Evolutionary conservation across 2,329 filamentous ascomycete genomes (phyloP).

Genomic region (Aspergillus pseudonomiae): DNA sequence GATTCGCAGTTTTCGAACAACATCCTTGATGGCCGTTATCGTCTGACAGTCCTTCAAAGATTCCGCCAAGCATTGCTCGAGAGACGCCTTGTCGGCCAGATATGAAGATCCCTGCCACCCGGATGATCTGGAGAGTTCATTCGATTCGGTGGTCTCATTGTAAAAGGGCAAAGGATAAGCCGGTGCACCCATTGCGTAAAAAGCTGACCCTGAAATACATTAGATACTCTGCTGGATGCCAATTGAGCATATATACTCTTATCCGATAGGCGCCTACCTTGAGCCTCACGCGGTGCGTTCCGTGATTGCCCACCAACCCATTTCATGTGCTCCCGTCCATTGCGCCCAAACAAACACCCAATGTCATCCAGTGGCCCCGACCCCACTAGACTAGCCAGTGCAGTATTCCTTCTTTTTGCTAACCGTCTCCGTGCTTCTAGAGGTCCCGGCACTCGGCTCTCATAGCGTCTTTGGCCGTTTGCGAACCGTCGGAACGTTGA

Average conservation of each 20-base stretch:
- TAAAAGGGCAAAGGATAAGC: constrained; percentile 25
- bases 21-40: constrained; percentile 32
- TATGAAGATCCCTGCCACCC: constrained; percentile 2
- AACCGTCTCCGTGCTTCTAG: constrained; percentile 62
- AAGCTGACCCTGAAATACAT: constrained; percentile 20
- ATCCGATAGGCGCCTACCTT: constrained; percentile 25
- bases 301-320: constrained; percentile 34
- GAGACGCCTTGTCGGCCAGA: constrained; percentile 4
- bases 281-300: constrained; percentile 25
- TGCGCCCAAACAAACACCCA: constrained; percentile 44
- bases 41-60: constrained; percentile 26
- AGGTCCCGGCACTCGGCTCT: constrained; percentile 64
- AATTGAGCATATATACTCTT: background rate
- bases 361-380: constrained; percentile 39
- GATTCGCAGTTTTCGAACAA: constrained; percentile 32
- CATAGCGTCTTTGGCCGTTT: constrained; percentile 55
- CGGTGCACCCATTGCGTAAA: constrained; percentile 21
- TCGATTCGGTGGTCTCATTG: constrained; percentile 22
- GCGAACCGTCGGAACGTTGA: constrained; percentile 53
- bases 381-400: constrained; percentile 42
- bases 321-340: constrained; percentile 43
- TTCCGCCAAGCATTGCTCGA: constrained; percentile 19
- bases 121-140: constrained; percentile 9
- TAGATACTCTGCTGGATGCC: background rate
- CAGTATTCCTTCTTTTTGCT: constrained; percentile 59